These are phyloP conservation scores for Juglanconis sp. DNA, from an alignment of 2,329 filamentous ascomycete species.

Conservation along the genomic window DNA sequence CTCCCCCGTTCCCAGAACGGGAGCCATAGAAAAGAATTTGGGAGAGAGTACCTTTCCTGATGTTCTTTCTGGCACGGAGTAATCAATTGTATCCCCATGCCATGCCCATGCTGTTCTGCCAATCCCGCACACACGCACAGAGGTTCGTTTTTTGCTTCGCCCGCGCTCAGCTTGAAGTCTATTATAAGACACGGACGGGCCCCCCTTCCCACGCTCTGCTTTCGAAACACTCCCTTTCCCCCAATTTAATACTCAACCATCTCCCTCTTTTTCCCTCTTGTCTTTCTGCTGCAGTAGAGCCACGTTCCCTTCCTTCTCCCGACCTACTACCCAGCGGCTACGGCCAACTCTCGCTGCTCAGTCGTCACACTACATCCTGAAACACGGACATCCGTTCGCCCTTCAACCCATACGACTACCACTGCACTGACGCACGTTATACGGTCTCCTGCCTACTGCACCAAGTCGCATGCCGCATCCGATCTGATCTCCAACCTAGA, in stretches of 20 bases:
- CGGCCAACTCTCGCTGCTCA: neutral
- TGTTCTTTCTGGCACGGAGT: slow-evolving; percentile 5
- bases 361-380: slow-evolving; percentile 5
- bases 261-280: slow-evolving; percentile 6
- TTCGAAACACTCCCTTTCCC: slow-evolving; percentile 19
- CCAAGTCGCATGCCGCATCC: neutral
- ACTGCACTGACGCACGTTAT: neutral
- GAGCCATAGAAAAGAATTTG: neutral
- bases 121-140: slow-evolving; percentile 4
- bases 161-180: slow-evolving; percentile 18
- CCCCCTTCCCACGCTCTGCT: slow-evolving; percentile 20
- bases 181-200: slow-evolving; percentile 22
- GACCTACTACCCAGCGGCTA: neutral
- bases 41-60: neutral
- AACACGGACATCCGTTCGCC: slow-evolving; percentile 6
- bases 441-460: neutral
- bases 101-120: neutral
- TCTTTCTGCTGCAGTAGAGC: neutral
- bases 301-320: neutral
- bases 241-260: slow-evolving; percentile 14
- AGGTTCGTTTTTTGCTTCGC: slow-evolving; percentile 9
- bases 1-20: neutral
- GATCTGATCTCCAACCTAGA: slow-evolving; percentile 2
- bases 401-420: neutral
- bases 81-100: neutral